Evolutionary conservation across 305 asterid genomes (phyloP).

Genomic region (Stenogyne calaminthoides): DNA sequence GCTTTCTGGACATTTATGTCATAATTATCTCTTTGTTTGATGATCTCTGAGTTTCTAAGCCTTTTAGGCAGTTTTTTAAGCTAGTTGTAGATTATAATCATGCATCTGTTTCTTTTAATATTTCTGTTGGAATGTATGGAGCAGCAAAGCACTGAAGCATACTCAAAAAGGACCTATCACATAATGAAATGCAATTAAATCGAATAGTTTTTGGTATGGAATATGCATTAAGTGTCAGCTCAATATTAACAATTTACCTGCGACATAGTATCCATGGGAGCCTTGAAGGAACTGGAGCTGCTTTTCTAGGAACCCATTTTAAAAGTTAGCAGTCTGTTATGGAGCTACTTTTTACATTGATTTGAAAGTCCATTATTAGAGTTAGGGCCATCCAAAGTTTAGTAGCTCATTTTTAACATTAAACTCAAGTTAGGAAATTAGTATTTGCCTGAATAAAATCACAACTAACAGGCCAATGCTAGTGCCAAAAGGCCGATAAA

Average conservation of each 20-base stretch:
- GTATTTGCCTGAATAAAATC: neutral
- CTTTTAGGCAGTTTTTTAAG: neutral
- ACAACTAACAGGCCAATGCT: neutral
- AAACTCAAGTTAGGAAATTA: neutral
- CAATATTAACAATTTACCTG: neutral
- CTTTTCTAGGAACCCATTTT: neutral
- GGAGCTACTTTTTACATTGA: neutral
- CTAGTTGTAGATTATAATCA: neutral
- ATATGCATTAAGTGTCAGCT: neutral
- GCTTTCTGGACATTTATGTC: neutral
- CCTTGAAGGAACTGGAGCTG: neutral
- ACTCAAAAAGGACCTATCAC: neutral
- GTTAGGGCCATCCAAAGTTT: neutral
- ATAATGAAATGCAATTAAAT: neutral
- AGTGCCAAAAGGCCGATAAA: neutral
- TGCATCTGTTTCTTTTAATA: neutral
- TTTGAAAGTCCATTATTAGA: neutral
- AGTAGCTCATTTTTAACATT: neutral
- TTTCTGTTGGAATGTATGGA: neutral
- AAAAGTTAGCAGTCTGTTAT: neutral
- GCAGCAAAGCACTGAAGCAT: constrained; percentile 5
- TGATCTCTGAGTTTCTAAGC: neutral
- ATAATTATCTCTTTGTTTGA: neutral
- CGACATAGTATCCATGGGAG: neutral
- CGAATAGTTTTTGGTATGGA: neutral